These are phyloP conservation scores for Kluyveromyces dobzhanskii DNA, from an alignment of 805 yeast species.

Conservation along the genomic window DNA sequence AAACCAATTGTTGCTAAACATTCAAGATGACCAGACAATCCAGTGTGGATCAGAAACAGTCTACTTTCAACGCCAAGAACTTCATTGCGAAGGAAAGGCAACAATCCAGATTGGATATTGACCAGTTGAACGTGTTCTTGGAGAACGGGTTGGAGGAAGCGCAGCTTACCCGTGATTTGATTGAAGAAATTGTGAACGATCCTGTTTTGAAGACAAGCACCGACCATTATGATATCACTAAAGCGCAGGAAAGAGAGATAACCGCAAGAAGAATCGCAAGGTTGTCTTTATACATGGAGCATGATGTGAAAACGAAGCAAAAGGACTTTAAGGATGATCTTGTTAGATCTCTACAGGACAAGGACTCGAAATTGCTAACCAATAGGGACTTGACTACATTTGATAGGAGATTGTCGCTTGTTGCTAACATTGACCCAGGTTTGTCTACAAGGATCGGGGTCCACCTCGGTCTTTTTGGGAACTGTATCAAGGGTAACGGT, in stretches of 20 bases:
- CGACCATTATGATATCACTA: conserved; percentile 48
- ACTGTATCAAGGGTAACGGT: conserved; percentile 81
- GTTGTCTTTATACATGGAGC: conserved; percentile 51
- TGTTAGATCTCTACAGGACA: conserved; percentile 18
- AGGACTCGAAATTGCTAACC: conserved; percentile 11
- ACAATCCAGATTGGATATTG: conserved; percentile 33
- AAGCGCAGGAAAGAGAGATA: conserved; percentile 47
- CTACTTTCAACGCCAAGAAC: conserved; percentile 22
- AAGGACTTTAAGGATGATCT: conserved; percentile 19
- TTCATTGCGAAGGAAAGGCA: conserved; percentile 37
- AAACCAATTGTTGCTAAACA: too few relatives aligned
- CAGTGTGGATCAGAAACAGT: conserved; percentile 13
- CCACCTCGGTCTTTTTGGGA: conserved; percentile 76
- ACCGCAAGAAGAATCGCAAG: conserved; percentile 57
- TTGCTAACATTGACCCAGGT: conserved; percentile 69
- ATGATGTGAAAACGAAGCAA: conserved; percentile 25
- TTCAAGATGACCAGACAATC: conserved; percentile 24
- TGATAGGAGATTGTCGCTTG: conserved; percentile 48
- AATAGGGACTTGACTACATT: conserved; percentile 31
- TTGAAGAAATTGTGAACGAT: conserved; percentile 57
- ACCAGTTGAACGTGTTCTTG: conserved; percentile 45
- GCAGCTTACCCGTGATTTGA: conserved; percentile 37
- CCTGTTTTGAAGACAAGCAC: conserved; percentile 51
- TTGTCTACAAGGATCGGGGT: conserved; percentile 79
- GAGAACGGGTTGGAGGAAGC: conserved; percentile 44